Percentiles rank a stretch among this genome's conserved stretches.
Conservation (phyloP, 2,329 filamentous ascomycete species). For the Aspergillus fischeri region DNA sequence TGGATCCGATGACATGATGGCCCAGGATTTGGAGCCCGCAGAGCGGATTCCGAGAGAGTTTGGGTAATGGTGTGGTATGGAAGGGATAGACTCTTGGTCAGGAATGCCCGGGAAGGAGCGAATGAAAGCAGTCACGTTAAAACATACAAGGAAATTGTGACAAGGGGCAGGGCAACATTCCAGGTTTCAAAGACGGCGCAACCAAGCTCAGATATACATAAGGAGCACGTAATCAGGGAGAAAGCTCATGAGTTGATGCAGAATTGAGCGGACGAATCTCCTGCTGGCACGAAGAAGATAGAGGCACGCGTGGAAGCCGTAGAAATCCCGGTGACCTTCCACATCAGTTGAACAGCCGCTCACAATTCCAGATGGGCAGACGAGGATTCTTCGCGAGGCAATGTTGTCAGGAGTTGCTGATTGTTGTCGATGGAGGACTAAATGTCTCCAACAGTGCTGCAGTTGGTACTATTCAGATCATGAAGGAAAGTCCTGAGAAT, state of each 20-base stretch:
- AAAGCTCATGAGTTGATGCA: neutral
- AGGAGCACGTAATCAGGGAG: neutral
- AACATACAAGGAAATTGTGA: slow-evolving; percentile 9
- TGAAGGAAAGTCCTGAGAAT: neutral
- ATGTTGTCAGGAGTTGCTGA: neutral
- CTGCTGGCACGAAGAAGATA: neutral
- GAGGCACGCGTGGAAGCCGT: neutral
- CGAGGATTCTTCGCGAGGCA: neutral
- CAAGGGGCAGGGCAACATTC: slow-evolving; percentile 4
- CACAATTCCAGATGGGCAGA: neutral
- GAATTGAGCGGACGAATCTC: neutral
- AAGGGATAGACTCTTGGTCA: slow-evolving; percentile 16
- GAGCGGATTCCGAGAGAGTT: neutral
- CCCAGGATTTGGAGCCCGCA: slow-evolving; percentile 8
- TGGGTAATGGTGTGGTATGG: neutral
- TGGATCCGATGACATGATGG: slow-evolving; percentile 30
- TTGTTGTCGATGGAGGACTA: neutral
- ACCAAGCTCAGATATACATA: neutral
- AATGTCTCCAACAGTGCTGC: neutral
- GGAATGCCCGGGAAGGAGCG: slow-evolving; percentile 18
- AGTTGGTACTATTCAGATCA: neutral
- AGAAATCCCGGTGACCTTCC: neutral
- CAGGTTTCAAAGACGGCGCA: neutral
- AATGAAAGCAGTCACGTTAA: slow-evolving; percentile 5
- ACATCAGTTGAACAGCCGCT: neutral